Conservation (phyloP, 768 basidiomycete species). For the Naganishia vishniacii region DNA sequence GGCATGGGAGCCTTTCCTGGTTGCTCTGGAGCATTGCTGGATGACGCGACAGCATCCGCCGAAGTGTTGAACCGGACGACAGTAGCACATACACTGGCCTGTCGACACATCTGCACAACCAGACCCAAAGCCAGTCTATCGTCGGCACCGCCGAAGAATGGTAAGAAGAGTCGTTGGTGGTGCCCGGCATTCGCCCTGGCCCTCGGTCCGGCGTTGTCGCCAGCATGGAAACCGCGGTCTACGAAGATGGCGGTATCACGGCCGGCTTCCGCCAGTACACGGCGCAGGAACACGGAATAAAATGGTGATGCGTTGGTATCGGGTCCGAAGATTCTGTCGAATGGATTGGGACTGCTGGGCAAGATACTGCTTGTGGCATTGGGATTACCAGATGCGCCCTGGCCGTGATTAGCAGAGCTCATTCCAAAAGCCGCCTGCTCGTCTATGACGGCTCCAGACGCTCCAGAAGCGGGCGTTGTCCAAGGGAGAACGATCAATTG, state of each 20-base stretch:
- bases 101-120: slow-evolving; percentile 71
- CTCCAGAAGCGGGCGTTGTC: slow-evolving; percentile 50
- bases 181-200: slow-evolving; percentile 36
- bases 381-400: neutral
- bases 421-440: slow-evolving; percentile 14
- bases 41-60: neutral
- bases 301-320: slow-evolving; percentile 51
- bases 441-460: slow-evolving; percentile 27
- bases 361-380: neutral
- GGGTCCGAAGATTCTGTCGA: slow-evolving; percentile 69
- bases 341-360: slow-evolving; percentile 56
- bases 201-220: slow-evolving; percentile 4
- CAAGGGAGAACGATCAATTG: slow-evolving; percentile 83
- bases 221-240: slow-evolving; percentile 60
- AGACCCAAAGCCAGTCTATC: slow-evolving; percentile 78
- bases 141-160: slow-evolving; percentile 92
- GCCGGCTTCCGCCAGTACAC: slow-evolving; percentile 66
- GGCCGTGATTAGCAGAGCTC: neutral
- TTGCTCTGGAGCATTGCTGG: neutral
- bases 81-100: slow-evolving; percentile 65
- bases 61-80: slow-evolving; percentile 57
- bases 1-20: neutral
- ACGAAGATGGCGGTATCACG: slow-evolving; percentile 80
- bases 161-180: slow-evolving; percentile 67
- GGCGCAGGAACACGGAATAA: slow-evolving; percentile 78